phyloP scores from a whole-genome alignment of 75 land plant species.

The Cunninghamia lanceolata region DNA sequence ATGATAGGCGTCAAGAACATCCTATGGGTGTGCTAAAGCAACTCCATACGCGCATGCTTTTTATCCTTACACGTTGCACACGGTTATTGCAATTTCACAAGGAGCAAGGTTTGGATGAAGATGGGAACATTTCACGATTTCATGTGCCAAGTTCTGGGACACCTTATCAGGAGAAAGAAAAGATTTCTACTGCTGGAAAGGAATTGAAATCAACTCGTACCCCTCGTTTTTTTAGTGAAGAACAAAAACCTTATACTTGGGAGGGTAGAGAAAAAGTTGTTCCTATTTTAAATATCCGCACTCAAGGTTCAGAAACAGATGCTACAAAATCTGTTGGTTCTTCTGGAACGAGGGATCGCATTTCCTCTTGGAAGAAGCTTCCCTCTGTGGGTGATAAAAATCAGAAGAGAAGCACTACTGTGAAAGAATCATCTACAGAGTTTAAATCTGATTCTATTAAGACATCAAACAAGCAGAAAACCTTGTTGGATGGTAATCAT shows the following conservation, averaged over 20 bases:
- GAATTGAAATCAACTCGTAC: constrained; percentile 31
- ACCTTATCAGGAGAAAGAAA: constrained; percentile 52
- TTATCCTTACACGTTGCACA: constrained; percentile 96
- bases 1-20: constrained; percentile 92
- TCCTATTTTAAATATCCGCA: constrained; percentile 7
- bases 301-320: constrained; percentile 21
- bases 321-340: constrained; percentile 24
- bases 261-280: constrained; percentile 32
- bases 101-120: constrained; percentile 83
- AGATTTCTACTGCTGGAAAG: constrained; percentile 29
- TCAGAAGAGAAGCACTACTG: constrained; percentile 18
- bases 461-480: constrained; percentile 5
- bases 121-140: constrained; percentile 41
- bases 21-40: constrained; percentile 84
- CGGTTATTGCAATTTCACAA: constrained; percentile 93
- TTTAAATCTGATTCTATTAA: constrained; percentile 17
- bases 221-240: constrained; percentile 59
- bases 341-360: constrained; percentile 40
- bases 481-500: constrained; percentile 17
- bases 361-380: constrained; percentile 77
- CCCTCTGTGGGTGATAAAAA: constrained; percentile 47
- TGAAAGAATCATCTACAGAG: constrained; percentile 26
- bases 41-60: constrained; percentile 97
- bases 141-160: constrained; percentile 37
- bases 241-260: constrained; percentile 41